Evolutionary conservation across 2,329 filamentous ascomycete genomes (phyloP).

Genomic region (Venturia asperata): DNA sequence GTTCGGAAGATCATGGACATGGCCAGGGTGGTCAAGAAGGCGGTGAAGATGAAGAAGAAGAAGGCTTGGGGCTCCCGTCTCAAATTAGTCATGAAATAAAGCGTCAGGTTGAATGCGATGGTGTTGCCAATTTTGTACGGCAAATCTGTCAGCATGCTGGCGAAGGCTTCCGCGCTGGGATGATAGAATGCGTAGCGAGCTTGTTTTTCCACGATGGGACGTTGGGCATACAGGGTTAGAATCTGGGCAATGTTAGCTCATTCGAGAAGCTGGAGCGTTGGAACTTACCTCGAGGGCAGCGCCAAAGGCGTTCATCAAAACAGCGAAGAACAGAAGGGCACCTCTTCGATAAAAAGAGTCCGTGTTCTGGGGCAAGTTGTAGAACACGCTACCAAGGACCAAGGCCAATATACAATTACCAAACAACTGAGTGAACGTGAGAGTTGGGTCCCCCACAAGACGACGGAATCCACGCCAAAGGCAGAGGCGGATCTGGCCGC

Average conservation of each 20-base stretch:
- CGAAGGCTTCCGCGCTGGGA: constrained; percentile 78
- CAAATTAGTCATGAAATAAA: constrained; percentile 86
- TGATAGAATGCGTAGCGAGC: constrained; percentile 81
- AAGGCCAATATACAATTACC: constrained; percentile 71
- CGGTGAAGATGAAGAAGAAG: constrained; percentile 78
- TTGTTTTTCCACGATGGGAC: constrained; percentile 89
- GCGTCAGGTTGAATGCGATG: constrained; percentile 66
- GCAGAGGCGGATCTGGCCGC: constrained; percentile 70
- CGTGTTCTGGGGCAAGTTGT: constrained; percentile 59
- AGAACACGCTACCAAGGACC: constrained; percentile 76
- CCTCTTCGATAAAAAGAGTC: constrained; percentile 71
- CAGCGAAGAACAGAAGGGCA: constrained; percentile 78
- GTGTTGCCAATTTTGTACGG: constrained; percentile 74
- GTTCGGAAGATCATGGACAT: constrained; percentile 86
- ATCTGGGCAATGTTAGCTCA: constrained; percentile 45
- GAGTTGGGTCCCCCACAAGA: constrained; percentile 65
- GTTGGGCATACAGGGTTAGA: constrained; percentile 77
- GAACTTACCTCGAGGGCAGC: constrained; percentile 61
- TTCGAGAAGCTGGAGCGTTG: neutral
- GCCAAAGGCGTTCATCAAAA: constrained; percentile 78
- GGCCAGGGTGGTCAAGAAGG: constrained; percentile 62
- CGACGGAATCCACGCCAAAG: constrained; percentile 74
- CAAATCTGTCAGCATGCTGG: constrained; percentile 79
- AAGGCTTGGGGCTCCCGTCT: constrained; percentile 66
- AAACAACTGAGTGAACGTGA: constrained; percentile 61